phyloP scores from a whole-genome alignment of 2,329 filamentous ascomycete genomes.

The Fusarium nelsonii region DNA sequence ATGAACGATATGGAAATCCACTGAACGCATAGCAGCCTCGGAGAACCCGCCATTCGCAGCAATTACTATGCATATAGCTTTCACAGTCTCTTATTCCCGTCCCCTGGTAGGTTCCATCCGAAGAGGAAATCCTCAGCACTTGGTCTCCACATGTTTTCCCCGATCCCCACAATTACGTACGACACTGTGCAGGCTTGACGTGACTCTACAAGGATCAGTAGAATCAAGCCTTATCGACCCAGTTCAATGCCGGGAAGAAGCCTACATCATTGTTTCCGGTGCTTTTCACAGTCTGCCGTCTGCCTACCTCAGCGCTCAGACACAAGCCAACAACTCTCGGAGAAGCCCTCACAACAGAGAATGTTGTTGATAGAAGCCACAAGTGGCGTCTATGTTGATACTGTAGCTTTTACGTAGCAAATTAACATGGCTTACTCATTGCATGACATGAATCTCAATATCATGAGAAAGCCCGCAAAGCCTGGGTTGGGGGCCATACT shows the following conservation, averaged over 20 bases:
- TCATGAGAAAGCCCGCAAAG: slow-evolving; percentile 12
- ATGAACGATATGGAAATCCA: neutral
- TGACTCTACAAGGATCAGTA: slow-evolving; percentile 28
- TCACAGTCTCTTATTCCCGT: neutral
- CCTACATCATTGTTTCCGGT: slow-evolving; percentile 43
- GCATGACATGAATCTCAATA: slow-evolving; percentile 31
- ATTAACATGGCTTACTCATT: slow-evolving; percentile 2
- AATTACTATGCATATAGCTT: neutral
- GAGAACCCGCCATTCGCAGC: neutral
- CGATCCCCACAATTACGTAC: slow-evolving; percentile 23
- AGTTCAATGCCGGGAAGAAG: slow-evolving; percentile 44
- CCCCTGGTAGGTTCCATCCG: slow-evolving; percentile 29
- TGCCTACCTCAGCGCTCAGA: neutral
- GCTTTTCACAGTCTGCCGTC: neutral
- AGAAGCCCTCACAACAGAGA: neutral
- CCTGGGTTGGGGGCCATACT: slow-evolving; percentile 7
- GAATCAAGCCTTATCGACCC: slow-evolving; percentile 40
- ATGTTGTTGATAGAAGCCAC: neutral
- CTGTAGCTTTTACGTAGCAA: neutral
- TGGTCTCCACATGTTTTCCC: slow-evolving; percentile 29
- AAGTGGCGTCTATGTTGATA: neutral
- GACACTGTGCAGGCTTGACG: slow-evolving; percentile 33
- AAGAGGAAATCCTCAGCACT: slow-evolving; percentile 20
- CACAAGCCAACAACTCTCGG: neutral
- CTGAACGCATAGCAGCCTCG: slow-evolving; percentile 6